phyloP scores from a whole-genome alignment of 192 early-diverging fungal genomes.

The Coemansia umbellata region DNA sequence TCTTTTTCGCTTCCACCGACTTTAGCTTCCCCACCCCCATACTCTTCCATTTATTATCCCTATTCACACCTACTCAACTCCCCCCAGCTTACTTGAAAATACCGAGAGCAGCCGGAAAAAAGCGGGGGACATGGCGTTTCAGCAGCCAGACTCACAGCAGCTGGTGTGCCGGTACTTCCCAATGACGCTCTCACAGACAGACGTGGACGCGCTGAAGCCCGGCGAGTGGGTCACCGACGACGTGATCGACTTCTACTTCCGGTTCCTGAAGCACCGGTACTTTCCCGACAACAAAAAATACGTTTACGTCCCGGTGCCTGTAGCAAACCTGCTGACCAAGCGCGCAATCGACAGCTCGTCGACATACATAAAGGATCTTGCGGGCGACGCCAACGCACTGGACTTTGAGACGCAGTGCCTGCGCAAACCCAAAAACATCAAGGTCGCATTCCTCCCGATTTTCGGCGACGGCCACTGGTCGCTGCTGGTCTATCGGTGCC shows the following conservation, averaged over 20 bases:
- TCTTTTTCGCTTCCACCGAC: too few relatives aligned
- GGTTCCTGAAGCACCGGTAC: slow-evolving; percentile 40
- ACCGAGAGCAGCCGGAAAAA: too few relatives aligned
- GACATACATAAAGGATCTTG: slow-evolving; percentile 26
- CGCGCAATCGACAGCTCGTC: slow-evolving; percentile 31
- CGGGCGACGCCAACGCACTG: slow-evolving; percentile 35
- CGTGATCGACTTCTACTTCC: slow-evolving; percentile 48
- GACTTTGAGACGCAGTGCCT: slow-evolving; percentile 36
- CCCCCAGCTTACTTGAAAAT: too few relatives aligned
- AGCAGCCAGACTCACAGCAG: neutral
- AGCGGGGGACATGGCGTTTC: neutral
- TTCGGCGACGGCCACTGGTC: slow-evolving; percentile 51
- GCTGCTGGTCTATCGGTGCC: slow-evolving; percentile 35
- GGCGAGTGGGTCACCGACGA: slow-evolving; percentile 50
- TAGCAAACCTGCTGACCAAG: slow-evolving; percentile 40
- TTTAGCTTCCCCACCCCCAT: too few relatives aligned
- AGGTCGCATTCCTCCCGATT: slow-evolving; percentile 44
- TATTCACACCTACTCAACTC: too few relatives aligned
- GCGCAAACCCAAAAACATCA: slow-evolving; percentile 24
- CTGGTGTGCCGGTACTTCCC: slow-evolving; percentile 27
- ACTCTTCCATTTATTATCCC: too few relatives aligned
- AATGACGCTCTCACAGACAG: slow-evolving; percentile 33
- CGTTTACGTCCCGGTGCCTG: slow-evolving; percentile 37
- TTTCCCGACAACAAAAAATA: slow-evolving; percentile 41
- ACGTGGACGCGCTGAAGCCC: slow-evolving; percentile 38